phyloP scores from a whole-genome alignment of 176 grass and related monocot species.

The Eremochloa ophiuroides region DNA sequence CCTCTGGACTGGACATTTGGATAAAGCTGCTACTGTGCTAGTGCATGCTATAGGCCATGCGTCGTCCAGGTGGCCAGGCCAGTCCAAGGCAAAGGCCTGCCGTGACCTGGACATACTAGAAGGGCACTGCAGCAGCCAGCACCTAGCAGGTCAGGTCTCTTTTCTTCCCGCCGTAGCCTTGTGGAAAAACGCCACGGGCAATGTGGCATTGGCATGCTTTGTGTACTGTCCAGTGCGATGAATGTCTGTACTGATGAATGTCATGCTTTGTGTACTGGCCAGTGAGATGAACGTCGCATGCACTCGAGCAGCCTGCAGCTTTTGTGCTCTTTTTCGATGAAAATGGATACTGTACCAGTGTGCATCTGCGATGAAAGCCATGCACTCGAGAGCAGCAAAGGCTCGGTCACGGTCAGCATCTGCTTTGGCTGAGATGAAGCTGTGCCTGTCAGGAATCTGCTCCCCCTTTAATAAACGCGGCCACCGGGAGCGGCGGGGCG shows the following conservation, averaged over 20 bases:
- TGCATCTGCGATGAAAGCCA: not conserved
- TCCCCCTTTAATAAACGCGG: not conserved
- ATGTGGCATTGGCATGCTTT: no score
- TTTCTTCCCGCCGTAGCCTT: constrained; percentile 7
- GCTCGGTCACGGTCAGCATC: not conserved
- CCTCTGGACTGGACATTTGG: constrained; percentile 23
- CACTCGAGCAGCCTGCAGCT: not conserved
- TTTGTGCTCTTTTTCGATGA: no score
- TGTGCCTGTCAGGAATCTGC: constrained; percentile 29
- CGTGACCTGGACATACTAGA: not conserved
- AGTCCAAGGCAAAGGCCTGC: no score
- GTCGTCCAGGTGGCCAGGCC: not conserved
- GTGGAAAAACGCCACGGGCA: not conserved
- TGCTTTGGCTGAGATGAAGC: constrained; percentile 4
- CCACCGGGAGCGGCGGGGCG: not conserved
- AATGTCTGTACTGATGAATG: no score
- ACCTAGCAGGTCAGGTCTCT: no score
- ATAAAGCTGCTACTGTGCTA: constrained; percentile 14
- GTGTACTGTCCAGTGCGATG: no score
- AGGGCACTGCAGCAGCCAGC: not conserved
- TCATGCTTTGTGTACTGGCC: not conserved
- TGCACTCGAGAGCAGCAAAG: not conserved
- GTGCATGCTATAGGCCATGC: not conserved
- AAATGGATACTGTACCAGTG: no score
- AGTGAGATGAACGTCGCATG: not conserved